Conservation (phyloP, 2,329 filamentous ascomycete species). For the Diplocarpon mali region DNA sequence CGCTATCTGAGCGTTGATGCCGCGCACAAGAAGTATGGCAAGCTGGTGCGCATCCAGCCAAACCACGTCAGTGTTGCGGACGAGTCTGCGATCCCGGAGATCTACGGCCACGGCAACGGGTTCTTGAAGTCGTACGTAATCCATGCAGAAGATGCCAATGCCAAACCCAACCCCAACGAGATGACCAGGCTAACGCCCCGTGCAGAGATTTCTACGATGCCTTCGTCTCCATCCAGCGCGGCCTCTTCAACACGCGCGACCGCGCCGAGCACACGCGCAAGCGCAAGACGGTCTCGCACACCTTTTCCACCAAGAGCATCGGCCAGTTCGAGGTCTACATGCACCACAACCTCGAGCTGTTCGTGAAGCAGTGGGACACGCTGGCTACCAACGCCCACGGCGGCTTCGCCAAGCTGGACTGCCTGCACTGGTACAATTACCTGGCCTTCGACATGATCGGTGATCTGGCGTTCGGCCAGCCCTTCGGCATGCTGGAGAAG, state of each 20-base stretch:
- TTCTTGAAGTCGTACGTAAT: constrained; percentile 53
- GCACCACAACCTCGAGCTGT: constrained; percentile 62
- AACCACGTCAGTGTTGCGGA: constrained; percentile 77
- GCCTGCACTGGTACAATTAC: constrained; percentile 69
- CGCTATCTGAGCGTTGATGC: constrained; percentile 56
- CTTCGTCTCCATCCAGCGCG: constrained; percentile 76
- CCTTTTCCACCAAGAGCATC: constrained; percentile 73
- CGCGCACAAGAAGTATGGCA: constrained; percentile 60
- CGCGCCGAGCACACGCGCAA: constrained; percentile 76
- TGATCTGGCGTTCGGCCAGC: constrained; percentile 59
- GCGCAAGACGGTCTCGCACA: constrained; percentile 79
- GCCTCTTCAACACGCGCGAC: constrained; percentile 82
- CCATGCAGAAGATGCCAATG: constrained; percentile 35
- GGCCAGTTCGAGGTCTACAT: constrained; percentile 85
- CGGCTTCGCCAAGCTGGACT: constrained; percentile 55
- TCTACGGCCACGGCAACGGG: constrained; percentile 74
- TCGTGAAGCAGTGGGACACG: constrained; percentile 62
- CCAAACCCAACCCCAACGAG: too few species aligned
- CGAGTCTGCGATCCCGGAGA: constrained; percentile 59
- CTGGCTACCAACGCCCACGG: constrained; percentile 35
- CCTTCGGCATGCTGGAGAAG: constrained; percentile 72
- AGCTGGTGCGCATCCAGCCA: constrained; percentile 73
- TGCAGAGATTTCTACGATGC: constrained; percentile 64
- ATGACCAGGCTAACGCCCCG: too few species aligned
- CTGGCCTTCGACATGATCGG: constrained; percentile 44